Base-by-base conservation (phyloP, 2,329 filamentous ascomycete species). In the Claviceps arundinis region DNA sequence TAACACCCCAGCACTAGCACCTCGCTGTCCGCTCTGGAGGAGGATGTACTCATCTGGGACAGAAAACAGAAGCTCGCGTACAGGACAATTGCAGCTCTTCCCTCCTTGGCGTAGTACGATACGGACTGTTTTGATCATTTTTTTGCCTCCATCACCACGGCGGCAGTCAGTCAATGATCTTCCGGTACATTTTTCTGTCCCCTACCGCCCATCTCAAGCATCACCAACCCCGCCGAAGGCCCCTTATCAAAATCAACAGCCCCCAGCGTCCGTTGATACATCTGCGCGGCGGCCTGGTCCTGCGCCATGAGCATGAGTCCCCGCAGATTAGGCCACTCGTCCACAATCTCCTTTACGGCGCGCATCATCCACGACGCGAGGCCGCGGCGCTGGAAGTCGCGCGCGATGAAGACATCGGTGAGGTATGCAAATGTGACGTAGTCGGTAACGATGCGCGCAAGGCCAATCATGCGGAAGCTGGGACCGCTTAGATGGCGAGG, bases 331-430 rank as follows among this genome's bases (percentile, higher is more conserved):
- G 80, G 75, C 74, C 84, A 80, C 34, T 69, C 69, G 22, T 72
- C 65, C 40, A 80, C 61, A 3, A 76, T 64, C 58, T 85, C 80
- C 56, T 78, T 73, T 53, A 84, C 65, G 57, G 77, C 81, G 5
- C 70, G 64, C 63, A 86, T 75, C 61, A 87, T 66, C 81, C 82
- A 87, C 44, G 70, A 75, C 3, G 80, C 84, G 1, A 88, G 69
- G 0, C 84, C 83, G 9, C 72, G 69, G 4, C 77, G 74, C 61
- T 84, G 81, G 59, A 80, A 77, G 41, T 75, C 71, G 0, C 76
- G 70, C 2, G 79, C 63, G 22, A 87, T 70, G 63, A 84, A 87
- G 19, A 87, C 79, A 60, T 87, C 84, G 26, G 83, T 84, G 51
- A 73, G 66, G 54, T 85, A 89, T 37, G 77, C 81, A 58, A 87